Percentiles rank a stretch among this genome's conserved stretches.
Evolutionary conservation across 768 basidiomycete species (phyloP).

Genomic region (Boletus coccyginus): DNA sequence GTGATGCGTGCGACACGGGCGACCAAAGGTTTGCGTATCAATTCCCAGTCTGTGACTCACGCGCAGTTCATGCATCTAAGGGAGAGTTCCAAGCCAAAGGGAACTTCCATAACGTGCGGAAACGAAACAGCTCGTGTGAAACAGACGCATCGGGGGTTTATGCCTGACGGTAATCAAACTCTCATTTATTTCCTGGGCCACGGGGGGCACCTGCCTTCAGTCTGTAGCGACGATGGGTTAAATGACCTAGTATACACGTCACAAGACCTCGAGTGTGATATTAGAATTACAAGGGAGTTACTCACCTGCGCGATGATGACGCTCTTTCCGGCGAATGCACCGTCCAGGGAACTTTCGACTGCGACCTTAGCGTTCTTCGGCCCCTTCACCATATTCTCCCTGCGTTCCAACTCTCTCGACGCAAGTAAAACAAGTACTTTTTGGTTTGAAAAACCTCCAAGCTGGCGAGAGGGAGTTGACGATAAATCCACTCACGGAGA

Average conservation of each 20-base stretch:
- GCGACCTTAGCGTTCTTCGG: too few species aligned
- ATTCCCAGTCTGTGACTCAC: neutral
- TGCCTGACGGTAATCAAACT: neutral
- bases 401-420: too few species aligned
- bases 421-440: too few species aligned
- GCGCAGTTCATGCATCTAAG: neutral
- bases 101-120: neutral
- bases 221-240: neutral
- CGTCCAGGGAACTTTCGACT: too few species aligned
- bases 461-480: too few species aligned
- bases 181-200: neutral
- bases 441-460: too few species aligned
- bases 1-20: neutral
- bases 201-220: neutral
- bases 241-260: neutral
- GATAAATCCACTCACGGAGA: too few species aligned
- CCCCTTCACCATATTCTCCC: too few species aligned
- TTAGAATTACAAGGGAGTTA: too few species aligned
- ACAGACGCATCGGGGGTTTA: neutral
- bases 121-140: neutral
- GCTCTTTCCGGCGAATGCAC: too few species aligned
- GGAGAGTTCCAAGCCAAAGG: neutral
- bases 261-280: too few species aligned
- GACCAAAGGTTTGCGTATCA: neutral
- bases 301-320: too few species aligned